Conservation (phyloP, 495 filamentous ascomycete species). For the Penicillium turbatum region DNA sequence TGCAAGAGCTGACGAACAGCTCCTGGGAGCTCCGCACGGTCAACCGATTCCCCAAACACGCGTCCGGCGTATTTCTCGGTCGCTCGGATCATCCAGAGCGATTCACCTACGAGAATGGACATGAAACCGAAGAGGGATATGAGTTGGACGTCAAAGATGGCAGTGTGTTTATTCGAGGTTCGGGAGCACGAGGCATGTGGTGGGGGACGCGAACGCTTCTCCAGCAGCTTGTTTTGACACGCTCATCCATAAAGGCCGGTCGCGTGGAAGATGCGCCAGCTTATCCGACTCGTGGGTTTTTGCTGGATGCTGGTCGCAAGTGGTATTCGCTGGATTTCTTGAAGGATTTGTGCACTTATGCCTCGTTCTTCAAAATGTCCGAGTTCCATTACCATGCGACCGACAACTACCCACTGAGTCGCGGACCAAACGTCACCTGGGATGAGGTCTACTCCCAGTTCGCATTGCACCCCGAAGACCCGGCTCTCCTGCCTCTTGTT, state of each 20-base stretch:
- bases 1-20: conserved; percentile 33
- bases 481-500: conserved; percentile 38
- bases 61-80: conserved; percentile 36
- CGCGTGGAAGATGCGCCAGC: conserved; percentile 41
- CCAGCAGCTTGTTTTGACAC: conserved; percentile 39
- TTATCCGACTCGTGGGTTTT: conserved; percentile 46
- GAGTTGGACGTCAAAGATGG: conserved; percentile 29
- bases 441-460: conserved; percentile 51
- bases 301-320: conserved; percentile 54
- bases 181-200: conserved; percentile 50
- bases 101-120: conserved; percentile 46
- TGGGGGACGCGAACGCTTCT: conserved; percentile 54
- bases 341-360: conserved; percentile 55
- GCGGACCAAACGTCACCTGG: conserved; percentile 50
- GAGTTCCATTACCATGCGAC: conserved; percentile 56
- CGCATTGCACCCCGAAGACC: conserved; percentile 39
- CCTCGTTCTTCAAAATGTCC: conserved; percentile 53
- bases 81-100: conserved; percentile 3
- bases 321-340: conserved; percentile 51
- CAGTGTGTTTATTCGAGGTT: conserved; percentile 38
- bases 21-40: conserved; percentile 28
- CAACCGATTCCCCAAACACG: conserved; percentile 16
- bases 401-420: conserved; percentile 54
- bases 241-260: conserved; percentile 28
- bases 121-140: conserved; percentile 47